Evolutionary conservation across 768 basidiomycete species (phyloP), one percentile per base, ranked within the genome.

Genomic region (Mycena epipterygia): DNA sequence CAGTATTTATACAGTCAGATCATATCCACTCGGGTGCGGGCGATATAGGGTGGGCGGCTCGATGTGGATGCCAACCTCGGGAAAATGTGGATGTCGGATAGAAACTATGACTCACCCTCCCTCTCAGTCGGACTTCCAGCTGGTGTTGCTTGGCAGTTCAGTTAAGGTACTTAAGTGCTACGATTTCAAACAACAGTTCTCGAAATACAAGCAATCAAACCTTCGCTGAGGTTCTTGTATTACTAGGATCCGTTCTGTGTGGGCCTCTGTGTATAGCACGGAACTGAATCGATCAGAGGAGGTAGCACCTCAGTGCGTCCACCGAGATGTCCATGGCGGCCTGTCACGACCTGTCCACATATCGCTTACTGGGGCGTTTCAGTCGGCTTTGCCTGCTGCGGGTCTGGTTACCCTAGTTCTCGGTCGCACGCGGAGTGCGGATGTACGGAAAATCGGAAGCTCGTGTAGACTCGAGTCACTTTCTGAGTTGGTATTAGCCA

Each of bases 391-490:
- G 33, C 17, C 53, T 17, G 33, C 27, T 29, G 42, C 32, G n/a
- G n/a, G 49, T 19, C 49, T 17, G 29, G 29, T 8, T 14, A 51
- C 16, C 19, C 27, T 27, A 6, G 29, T 27, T 33, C 25, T 32
- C 68, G 68, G 68, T 69, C 68, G 61, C 68, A 69, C 53, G 14
- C 61, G 68, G 61, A 62, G 37, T 60, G 6, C 49, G 41, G 57
- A 17, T 41, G 19, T 37, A 33, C 25, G 52, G 44, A 35, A 37
- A 37, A 35, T 12, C 37, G 37, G 37, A 29, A 30, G 37, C 35
- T 39, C 35, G 29, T 25, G 46, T 21, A 42, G 27, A 13, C 25
- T 39, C 19, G 42, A 56, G 63, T 33, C 59, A 48, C 42, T 32
- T 48, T 41, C 5, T 11, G 46, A 48, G 23, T 44, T 44, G 6